These are phyloP conservation scores for Collariella sp. DNA, from an alignment of 495 filamentous ascomycete species.

Conservation along the genomic window DNA sequence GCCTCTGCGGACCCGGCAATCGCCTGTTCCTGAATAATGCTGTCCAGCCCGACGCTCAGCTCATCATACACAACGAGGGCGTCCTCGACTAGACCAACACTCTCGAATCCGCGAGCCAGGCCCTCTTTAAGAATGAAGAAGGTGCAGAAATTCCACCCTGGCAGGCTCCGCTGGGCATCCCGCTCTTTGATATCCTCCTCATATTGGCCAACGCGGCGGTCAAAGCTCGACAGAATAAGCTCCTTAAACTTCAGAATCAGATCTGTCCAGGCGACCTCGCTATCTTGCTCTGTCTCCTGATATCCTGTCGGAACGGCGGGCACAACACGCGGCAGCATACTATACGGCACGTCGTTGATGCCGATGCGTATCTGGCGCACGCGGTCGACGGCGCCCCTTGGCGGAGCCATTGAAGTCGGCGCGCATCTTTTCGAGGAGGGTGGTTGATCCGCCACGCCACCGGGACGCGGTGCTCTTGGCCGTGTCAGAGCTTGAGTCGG, in stretches of 20 bases:
- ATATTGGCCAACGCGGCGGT: constrained; percentile 83
- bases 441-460: constrained; percentile 71
- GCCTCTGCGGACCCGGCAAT: constrained; percentile 43
- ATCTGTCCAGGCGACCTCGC: constrained; percentile 68
- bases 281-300: constrained; percentile 58
- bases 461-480: constrained; percentile 45
- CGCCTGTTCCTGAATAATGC: constrained; percentile 67
- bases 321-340: constrained; percentile 46
- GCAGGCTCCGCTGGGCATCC: constrained; percentile 76
- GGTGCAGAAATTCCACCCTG: constrained; percentile 98
- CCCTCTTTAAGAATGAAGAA: constrained; percentile 98
- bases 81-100: constrained; percentile 91
- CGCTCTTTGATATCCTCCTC: constrained; percentile 95
- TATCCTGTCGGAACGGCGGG: constrained; percentile 50
- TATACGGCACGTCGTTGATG: constrained; percentile 52
- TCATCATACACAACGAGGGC: constrained; percentile 90
- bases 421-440: constrained; percentile 81
- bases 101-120: constrained; percentile 86
- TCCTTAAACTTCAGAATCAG: constrained; percentile 78
- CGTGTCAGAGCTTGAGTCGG: constrained; percentile 33
- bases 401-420: constrained; percentile 84
- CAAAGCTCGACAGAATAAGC: constrained; percentile 81
- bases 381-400: constrained; percentile 67
- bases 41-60: constrained; percentile 74
- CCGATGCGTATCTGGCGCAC: constrained; percentile 78